A percentile compares a stretch with the other conserved stretches of the same genome.
Conservation (phyloP, 192 early-diverging fungal species). For the Borealophlyctis nickersoniae region DNA sequence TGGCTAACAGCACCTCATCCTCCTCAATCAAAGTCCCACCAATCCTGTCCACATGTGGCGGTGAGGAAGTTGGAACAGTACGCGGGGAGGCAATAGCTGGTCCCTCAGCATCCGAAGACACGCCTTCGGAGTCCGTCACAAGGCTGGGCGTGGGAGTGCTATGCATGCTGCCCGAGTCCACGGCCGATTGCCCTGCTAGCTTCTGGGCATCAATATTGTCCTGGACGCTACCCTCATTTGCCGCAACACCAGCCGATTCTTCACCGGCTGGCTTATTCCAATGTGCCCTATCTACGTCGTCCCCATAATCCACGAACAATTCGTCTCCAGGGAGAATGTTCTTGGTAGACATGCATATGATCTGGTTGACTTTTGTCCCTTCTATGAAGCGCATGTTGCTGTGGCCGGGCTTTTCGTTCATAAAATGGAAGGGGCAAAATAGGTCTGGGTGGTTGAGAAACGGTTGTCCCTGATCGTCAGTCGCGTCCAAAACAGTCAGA, state of each 20-base stretch:
- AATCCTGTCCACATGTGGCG: too few relatives aligned
- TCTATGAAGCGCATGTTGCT: constrained; percentile 76
- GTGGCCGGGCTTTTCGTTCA: constrained; percentile 71
- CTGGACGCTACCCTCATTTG: neutral
- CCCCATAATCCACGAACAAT: constrained; percentile 82
- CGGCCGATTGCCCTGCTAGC: too few relatives aligned
- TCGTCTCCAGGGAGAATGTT: constrained; percentile 75
- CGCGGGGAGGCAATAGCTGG: too few relatives aligned
- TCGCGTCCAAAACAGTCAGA: constrained; percentile 87
- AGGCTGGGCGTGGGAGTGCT: too few relatives aligned
- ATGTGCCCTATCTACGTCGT: constrained; percentile 76
- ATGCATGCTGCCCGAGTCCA: too few relatives aligned
- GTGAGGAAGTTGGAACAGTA: too few relatives aligned
- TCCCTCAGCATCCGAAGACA: too few relatives aligned
- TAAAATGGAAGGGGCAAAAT: constrained; percentile 86
- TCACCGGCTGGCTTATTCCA: constrained; percentile 40
- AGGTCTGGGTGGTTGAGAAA: constrained; percentile 55
- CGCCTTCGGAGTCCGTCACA: too few relatives aligned
- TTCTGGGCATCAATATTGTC: neutral
- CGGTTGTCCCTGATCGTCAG: constrained; percentile 74
- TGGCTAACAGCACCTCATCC: too few relatives aligned
- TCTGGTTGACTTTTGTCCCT: constrained; percentile 79
- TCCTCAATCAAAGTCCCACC: too few relatives aligned
- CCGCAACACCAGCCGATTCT: neutral
- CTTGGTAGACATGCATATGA: constrained; percentile 73